A percentile compares a stretch with the other conserved stretches of the same genome.
These are phyloP conservation scores for Westerdykella ornata DNA, from an alignment of 2,329 filamentous ascomycete species.

Conservation along the genomic window DNA sequence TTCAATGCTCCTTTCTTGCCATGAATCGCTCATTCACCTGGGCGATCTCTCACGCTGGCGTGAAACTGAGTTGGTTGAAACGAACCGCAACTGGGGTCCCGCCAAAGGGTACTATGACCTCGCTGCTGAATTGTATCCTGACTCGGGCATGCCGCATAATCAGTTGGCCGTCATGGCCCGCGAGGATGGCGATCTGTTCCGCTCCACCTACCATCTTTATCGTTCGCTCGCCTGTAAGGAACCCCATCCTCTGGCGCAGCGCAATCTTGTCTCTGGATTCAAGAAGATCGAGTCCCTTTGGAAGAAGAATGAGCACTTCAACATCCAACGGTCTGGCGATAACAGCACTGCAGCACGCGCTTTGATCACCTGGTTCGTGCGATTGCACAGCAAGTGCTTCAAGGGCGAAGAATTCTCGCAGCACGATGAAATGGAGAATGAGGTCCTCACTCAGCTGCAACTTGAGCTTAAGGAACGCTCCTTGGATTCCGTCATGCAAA, in stretches of 20 bases:
- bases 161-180: conserved; percentile 83
- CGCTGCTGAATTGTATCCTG: conserved; percentile 69
- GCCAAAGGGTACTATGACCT: conserved; percentile 80
- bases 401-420: conserved; percentile 67
- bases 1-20: conserved; percentile 66
- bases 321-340: conserved; percentile 32
- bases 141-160: conserved; percentile 77
- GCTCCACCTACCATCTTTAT: conserved; percentile 84
- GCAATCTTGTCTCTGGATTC: conserved; percentile 77
- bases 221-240: conserved; percentile 68
- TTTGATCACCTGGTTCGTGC: conserved; percentile 74
- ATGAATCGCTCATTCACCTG: conserved; percentile 75
- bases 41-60: conserved; percentile 89
- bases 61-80: conserved; percentile 60
- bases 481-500: conserved; percentile 60
- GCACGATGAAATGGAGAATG: conserved; percentile 74
- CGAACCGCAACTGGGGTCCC: conserved; percentile 68
- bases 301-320: conserved; percentile 50
- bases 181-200: conserved; percentile 70
- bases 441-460: conserved; percentile 72
- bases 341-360: conserved; percentile 55
- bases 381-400: conserved; percentile 78
- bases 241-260: conserved; percentile 66
- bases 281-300: conserved; percentile 55
- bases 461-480: conserved; percentile 64